Evolutionary conservation across 345 rosid genomes (phyloP).

Genomic region (Eucalyptus sideroxylon): DNA sequence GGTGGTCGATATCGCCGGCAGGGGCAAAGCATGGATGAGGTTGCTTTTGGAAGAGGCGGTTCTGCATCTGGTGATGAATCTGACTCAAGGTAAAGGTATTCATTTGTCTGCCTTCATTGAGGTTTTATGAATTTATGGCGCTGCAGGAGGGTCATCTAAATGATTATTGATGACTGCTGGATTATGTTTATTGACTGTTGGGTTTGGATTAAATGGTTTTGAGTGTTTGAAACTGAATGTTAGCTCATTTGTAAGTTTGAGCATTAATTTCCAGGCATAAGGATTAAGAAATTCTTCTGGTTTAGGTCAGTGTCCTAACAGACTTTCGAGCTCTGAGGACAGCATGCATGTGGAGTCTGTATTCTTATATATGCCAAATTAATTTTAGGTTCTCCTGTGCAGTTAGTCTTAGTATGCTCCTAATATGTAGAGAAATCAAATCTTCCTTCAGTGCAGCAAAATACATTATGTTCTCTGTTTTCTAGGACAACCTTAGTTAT

Average conservation of each 20-base stretch:
- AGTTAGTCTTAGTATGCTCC: background rate
- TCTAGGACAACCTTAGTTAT: background rate
- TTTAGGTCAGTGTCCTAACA: background rate
- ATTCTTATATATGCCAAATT: background rate
- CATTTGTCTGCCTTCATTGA: background rate
- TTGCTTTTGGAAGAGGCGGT: conserved; percentile 48
- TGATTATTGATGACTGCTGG: background rate
- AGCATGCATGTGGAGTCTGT: background rate
- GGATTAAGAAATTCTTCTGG: background rate
- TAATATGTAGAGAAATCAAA: background rate
- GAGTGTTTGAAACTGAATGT: background rate
- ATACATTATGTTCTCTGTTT: background rate
- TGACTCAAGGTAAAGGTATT: conserved; percentile 14
- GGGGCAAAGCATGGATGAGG: conserved; percentile 96
- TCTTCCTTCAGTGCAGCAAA: background rate
- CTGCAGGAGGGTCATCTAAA: background rate
- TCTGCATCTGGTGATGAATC: background rate
- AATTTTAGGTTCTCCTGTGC: background rate
- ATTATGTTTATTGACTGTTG: background rate
- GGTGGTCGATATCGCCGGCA: conserved; percentile 71
- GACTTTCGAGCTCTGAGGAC: background rate
- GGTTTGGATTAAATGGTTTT: background rate
- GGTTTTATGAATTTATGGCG: background rate
- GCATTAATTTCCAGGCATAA: background rate
- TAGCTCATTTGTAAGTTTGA: background rate